phyloP scores from a whole-genome alignment of 2,329 filamentous ascomycete species.

The Cadophora malorum region DNA sequence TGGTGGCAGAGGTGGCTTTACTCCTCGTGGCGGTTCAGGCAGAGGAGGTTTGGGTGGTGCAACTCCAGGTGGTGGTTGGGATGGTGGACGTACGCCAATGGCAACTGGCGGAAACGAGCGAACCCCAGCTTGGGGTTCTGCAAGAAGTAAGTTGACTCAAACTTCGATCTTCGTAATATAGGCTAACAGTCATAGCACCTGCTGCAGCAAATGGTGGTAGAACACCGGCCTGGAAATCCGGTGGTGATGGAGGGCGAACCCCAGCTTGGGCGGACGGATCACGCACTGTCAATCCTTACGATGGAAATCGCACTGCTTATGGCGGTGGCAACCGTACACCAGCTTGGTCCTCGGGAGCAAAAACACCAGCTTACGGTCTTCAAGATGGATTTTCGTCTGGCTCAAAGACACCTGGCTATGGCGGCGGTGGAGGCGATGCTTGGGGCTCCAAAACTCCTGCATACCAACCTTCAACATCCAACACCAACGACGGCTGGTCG shows the following conservation, averaged over 20 bases:
- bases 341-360: constrained; percentile 79
- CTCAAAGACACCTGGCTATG: constrained; percentile 80
- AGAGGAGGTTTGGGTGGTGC: constrained; percentile 53
- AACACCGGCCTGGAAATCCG: constrained; percentile 71
- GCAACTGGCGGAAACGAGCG: constrained; percentile 65
- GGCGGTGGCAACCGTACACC: constrained; percentile 75
- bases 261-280: constrained; percentile 75
- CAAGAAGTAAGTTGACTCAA: constrained; percentile 61
- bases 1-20: constrained; percentile 53
- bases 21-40: constrained; percentile 38
- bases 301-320: constrained; percentile 74
- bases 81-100: constrained; percentile 73
- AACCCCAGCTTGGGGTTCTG: constrained; percentile 77
- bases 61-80: constrained; percentile 59
- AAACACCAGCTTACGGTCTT: constrained; percentile 65
- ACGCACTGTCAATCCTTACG: constrained; percentile 67
- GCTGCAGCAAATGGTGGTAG: constrained; percentile 61
- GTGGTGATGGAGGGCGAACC: constrained; percentile 61
- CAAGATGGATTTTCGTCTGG: constrained; percentile 68
- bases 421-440: constrained; percentile 61
- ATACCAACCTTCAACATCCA: constrained; percentile 74
- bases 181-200: constrained; percentile 51
- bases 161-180: neutral
- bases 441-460: constrained; percentile 73
- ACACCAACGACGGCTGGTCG: constrained; percentile 51